Evolutionary conservation across 192 early-diverging fungal genomes (phyloP).

Genomic region (Chytriomyces sp.): DNA sequence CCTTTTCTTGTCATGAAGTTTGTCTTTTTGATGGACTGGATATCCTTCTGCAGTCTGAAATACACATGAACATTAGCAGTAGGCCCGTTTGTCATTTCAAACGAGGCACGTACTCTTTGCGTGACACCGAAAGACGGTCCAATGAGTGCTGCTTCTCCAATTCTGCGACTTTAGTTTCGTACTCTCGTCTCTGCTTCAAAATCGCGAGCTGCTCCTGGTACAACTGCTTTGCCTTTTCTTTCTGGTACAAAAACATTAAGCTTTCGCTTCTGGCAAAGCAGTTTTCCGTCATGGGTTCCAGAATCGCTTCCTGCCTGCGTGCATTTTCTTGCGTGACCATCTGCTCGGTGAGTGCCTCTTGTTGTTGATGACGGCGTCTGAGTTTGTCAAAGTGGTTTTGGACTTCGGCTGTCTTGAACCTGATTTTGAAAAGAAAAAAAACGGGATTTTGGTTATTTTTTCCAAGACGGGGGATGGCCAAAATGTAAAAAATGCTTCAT

Average conservation of each 20-base stretch:
- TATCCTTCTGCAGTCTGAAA: conserved; percentile 41
- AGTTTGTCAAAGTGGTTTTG: conserved; percentile 53
- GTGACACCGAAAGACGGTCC: conserved; percentile 42
- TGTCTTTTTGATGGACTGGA: conserved; percentile 30
- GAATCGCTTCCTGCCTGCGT: conserved; percentile 13
- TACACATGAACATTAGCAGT: neutral
- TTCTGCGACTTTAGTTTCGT: conserved; percentile 46
- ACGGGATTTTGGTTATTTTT: neutral
- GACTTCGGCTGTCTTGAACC: conserved; percentile 47
- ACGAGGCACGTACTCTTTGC: conserved; percentile 46
- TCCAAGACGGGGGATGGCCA: neutral
- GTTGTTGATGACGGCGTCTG: conserved; percentile 40
- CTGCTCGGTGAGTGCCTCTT: conserved; percentile 48
- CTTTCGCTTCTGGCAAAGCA: conserved; percentile 54
- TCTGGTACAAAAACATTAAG: conserved; percentile 56
- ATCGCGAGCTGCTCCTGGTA: conserved; percentile 59
- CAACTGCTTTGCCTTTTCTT: conserved; percentile 58
- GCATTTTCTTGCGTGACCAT: conserved; percentile 33
- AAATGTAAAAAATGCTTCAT: conserved; percentile 5
- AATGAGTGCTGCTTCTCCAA: conserved; percentile 45
- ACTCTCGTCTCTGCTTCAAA: conserved; percentile 46
- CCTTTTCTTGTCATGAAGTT: conserved; percentile 32
- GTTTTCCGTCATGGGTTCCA: conserved; percentile 39
- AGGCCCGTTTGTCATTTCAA: neutral
- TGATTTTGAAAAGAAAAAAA: conserved; percentile 3